These are phyloP conservation scores for Salisapilia sapeloensis DNA, from an alignment of 352 stramenopile species.

Conservation along the genomic window DNA sequence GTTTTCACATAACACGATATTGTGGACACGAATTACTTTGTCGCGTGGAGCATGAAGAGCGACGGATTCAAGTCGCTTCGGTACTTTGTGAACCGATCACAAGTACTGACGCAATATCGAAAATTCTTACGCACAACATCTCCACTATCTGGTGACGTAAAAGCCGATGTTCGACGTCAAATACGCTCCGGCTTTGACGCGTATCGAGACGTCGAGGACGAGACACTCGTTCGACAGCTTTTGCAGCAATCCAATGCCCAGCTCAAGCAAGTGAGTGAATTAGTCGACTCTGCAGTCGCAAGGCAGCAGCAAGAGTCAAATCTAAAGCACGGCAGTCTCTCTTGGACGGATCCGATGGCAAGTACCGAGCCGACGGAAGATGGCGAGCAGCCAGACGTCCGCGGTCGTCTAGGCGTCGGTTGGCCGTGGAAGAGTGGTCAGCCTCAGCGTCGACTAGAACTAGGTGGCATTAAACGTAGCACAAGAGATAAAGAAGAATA, in stretches of 20 bases:
- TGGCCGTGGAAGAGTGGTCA: conserved; percentile 51
- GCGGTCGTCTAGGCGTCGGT: conserved; percentile 29
- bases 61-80: conserved; percentile 48
- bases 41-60: no score
- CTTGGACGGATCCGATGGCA: conserved; percentile 14
- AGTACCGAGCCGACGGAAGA: conserved; percentile 6
- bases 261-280: conserved; percentile 46
- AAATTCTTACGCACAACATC: conserved; percentile 42
- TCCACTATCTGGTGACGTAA: conserved; percentile 19
- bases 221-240: conserved; percentile 21
- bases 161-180: conserved; percentile 34
- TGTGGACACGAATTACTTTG: no score
- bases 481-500: no score
- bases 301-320: conserved; percentile 9
- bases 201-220: conserved; percentile 26
- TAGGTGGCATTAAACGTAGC: conserved; percentile 42
- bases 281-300: conserved; percentile 44
- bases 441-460: conserved; percentile 21
- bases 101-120: conserved; percentile 38
- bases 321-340: background rate
- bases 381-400: conserved; percentile 26
- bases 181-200: conserved; percentile 40
- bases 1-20: no score
- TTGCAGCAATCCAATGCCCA: conserved; percentile 38
- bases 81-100: conserved; percentile 55